A percentile compares a stretch with the other conserved stretches of the same genome.
phyloP scores from a whole-genome alignment of 805 yeast genomes.

The Aciculoconidium aculeatum region DNA sequence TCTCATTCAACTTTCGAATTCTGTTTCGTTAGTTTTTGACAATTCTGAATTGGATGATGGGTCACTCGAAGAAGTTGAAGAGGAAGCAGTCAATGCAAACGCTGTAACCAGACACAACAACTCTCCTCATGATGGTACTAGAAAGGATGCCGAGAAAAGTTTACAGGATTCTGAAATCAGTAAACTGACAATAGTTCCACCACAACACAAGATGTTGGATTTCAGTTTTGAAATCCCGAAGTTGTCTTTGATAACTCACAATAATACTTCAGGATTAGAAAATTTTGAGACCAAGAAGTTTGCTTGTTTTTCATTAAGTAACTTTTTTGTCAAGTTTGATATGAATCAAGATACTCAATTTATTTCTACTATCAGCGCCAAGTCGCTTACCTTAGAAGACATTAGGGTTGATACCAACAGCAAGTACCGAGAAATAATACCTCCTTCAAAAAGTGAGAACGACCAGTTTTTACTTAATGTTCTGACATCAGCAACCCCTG shows the following conservation, averaged over 20 bases:
- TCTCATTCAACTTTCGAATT: constrained; percentile 48
- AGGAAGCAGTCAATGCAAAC: constrained; percentile 64
- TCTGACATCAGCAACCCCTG: constrained; percentile 35
- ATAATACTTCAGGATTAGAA: constrained; percentile 36
- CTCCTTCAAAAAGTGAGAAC: constrained; percentile 54
- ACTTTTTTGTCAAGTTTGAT: constrained; percentile 44
- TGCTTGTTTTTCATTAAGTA: constrained; percentile 46
- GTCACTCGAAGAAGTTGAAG: constrained; percentile 46
- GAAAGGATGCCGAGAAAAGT: not conserved
- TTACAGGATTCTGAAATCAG: not conserved
- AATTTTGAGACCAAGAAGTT: constrained; percentile 31
- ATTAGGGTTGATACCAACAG: constrained; percentile 56
- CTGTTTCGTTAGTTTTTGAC: constrained; percentile 50
- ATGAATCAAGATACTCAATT: constrained; percentile 52
- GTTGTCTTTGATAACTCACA: constrained; percentile 56
- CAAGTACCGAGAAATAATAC: constrained; percentile 76
- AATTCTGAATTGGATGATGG: constrained; percentile 31
- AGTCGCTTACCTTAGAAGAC: constrained; percentile 76
- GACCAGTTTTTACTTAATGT: constrained; percentile 66
- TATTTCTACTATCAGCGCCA: constrained; percentile 55
- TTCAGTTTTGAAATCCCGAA: constrained; percentile 57
- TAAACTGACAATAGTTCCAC: constrained; percentile 11
- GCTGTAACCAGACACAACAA: constrained; percentile 29
- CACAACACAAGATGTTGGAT: constrained; percentile 33
- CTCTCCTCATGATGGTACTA: not conserved